These are phyloP conservation scores for Chaetomiaceae sp. DNA, from an alignment of 2,329 filamentous ascomycete genomes.

Conservation along the genomic window DNA sequence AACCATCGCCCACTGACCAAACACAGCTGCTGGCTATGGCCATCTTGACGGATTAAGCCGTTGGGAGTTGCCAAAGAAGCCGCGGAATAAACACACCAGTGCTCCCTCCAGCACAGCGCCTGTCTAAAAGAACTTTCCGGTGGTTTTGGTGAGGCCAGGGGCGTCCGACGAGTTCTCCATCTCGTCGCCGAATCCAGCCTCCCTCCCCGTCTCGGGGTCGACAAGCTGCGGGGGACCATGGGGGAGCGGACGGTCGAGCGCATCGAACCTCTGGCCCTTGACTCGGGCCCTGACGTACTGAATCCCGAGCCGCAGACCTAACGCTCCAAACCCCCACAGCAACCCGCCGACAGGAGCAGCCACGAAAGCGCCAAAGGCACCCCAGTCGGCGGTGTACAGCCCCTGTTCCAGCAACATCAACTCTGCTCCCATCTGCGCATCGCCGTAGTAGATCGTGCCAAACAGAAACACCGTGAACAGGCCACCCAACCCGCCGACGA, in stretches of 20 bases:
- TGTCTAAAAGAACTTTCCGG: slow-evolving; percentile 50
- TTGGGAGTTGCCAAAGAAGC: too few relatives aligned
- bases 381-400: slow-evolving; percentile 73
- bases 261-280: slow-evolving; percentile 58
- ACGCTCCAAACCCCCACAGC: slow-evolving; percentile 61
- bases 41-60: too few relatives aligned
- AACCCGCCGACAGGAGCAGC: slow-evolving; percentile 71
- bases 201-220: background rate
- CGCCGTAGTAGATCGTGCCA: slow-evolving; percentile 69
- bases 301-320: slow-evolving; percentile 52
- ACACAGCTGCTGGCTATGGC: too few relatives aligned
- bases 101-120: background rate
- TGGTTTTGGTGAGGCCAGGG: slow-evolving; percentile 28
- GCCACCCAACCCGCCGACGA: slow-evolving; percentile 70
- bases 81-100: too few relatives aligned
- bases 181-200: slow-evolving; percentile 2
- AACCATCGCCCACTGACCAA: too few relatives aligned
- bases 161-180: slow-evolving; percentile 13
- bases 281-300: slow-evolving; percentile 53
- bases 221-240: slow-evolving; percentile 11
- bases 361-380: slow-evolving; percentile 75
- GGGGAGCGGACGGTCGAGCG: slow-evolving; percentile 52
- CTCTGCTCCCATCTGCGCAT: slow-evolving; percentile 54
- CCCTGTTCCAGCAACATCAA: slow-evolving; percentile 68
- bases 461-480: slow-evolving; percentile 77